Percentiles rank a stretch among this genome's conserved stretches.
Conservation (phyloP, 352 stramenopile species). For the Globisporangium cystogenes region DNA sequence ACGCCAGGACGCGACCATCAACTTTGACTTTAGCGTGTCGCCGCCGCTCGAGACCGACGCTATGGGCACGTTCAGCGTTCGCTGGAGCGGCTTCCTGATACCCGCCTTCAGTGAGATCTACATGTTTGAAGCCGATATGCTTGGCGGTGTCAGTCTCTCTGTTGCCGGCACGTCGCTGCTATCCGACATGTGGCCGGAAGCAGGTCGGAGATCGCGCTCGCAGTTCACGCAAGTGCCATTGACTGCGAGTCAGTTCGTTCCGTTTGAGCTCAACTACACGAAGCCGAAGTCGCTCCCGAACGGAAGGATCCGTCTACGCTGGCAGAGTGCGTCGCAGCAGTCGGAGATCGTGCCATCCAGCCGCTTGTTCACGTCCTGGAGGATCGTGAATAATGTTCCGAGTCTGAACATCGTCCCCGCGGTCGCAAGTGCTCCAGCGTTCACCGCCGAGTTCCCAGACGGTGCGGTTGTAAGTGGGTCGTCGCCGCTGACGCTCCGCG, state of each 20-base stretch:
- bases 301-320: conserved; percentile 34
- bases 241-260: conserved; percentile 28
- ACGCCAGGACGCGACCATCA: conserved; percentile 28
- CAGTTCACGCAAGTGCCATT: conserved; percentile 17
- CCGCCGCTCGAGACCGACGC: conserved; percentile 27
- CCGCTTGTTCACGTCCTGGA: conserved; percentile 45
- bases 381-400: conserved; percentile 52
- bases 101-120: conserved; percentile 51
- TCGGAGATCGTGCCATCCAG: conserved; percentile 33
- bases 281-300: conserved; percentile 30
- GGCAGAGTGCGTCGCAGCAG: conserved; percentile 47
- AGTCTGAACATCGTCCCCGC: conserved; percentile 31
- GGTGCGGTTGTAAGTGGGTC: neutral
- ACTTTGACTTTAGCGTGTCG: conserved; percentile 41
- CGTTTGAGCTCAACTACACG: conserved; percentile 43
- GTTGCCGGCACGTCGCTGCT: conserved; percentile 16
- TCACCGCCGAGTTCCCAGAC: conserved; percentile 29
- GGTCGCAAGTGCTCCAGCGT: conserved; percentile 20
- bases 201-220: conserved; percentile 8
- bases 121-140: conserved; percentile 34
- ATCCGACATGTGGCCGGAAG: conserved; percentile 16
- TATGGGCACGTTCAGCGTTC: conserved; percentile 48
- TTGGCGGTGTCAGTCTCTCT: conserved; percentile 25
- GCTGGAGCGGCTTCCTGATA: conserved; percentile 47
- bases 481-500: conserved; percentile 2